Evolutionary conservation across 2,329 filamentous ascomycete genomes (phyloP).

Genomic region (Fusarium sp.): DNA sequence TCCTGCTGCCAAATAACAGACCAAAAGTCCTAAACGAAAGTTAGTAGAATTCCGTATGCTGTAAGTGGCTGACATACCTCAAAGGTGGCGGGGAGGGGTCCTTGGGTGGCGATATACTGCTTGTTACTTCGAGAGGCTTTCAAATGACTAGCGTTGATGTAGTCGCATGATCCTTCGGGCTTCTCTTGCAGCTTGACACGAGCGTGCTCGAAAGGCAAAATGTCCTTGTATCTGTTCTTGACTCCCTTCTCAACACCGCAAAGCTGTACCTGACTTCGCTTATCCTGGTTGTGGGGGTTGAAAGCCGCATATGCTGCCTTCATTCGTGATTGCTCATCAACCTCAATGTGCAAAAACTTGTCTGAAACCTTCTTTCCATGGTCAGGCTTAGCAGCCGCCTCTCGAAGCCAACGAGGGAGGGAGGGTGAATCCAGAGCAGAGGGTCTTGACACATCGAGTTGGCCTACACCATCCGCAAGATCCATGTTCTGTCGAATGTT

Average conservation of each 20-base stretch:
- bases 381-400: slow-evolving; percentile 74
- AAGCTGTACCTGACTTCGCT: slow-evolving; percentile 70
- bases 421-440: slow-evolving; percentile 59
- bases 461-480: slow-evolving; percentile 90
- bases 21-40: slow-evolving; percentile 84
- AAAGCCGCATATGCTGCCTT: slow-evolving; percentile 75
- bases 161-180: slow-evolving; percentile 80
- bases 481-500: slow-evolving; percentile 99
- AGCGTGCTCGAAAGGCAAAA: slow-evolving; percentile 94
- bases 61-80: slow-evolving; percentile 67
- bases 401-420: slow-evolving; percentile 82
- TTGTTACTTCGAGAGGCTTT: slow-evolving; percentile 86
- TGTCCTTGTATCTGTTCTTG: slow-evolving; percentile 98
- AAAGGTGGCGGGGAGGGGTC: slow-evolving; percentile 91
- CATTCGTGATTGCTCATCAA: slow-evolving; percentile 92
- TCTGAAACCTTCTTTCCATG: slow-evolving; percentile 85
- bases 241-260: slow-evolving; percentile 93
- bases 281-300: slow-evolving; percentile 53
- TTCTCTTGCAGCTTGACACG: slow-evolving; percentile 82
- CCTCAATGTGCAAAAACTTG: slow-evolving; percentile 86
- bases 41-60: slow-evolving; percentile 43
- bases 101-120: slow-evolving; percentile 95
- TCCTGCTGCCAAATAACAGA: slow-evolving; percentile 97
- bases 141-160: slow-evolving; percentile 93
- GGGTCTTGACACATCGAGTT: slow-evolving; percentile 70